Base-by-base conservation (phyloP, 148 eudicot genomes). In the Rhododendron henanense region DNA sequence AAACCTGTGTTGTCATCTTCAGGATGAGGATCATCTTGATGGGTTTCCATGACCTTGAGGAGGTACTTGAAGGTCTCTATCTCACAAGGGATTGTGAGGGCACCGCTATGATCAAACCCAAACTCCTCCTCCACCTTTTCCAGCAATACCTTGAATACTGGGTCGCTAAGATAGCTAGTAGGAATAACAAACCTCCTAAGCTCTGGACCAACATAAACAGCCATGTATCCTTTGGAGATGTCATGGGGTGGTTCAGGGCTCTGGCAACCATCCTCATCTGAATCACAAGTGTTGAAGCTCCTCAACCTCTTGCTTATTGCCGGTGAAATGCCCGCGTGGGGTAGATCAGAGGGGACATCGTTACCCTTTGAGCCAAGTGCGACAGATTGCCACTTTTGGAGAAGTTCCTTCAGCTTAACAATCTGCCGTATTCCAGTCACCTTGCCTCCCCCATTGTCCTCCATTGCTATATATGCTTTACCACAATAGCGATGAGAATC, bases 81-180 rank as follows among this genome's bases (percentile, higher is more conserved):
- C 90, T 96, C 96, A 47, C 99, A 96, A 0, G 98, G 99, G 85
- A 96, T 92, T 10, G 94, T 93, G 67, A 94, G 90, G 0, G 88
- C 98, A 33, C 96, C 98, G 76, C 86, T 85, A 71, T 96, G 98
- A 88, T 95, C 93, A 80, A 92, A 96, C 55, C 98, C 99, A 84
- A 86, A 96, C 91, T 96, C 98, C 86, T 96, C 99, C 90, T 94
- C 98, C 0, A 89, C 97, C 87, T 96, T 94, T 82, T 95, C 96
- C 65, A 96, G 87, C 88, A 96, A 88, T 55, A 93, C 90, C 86
- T 91, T 94, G 84, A 96, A 96, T 31, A 92, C 85, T 0, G 92
- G 90, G 57, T 94, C 92, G 71, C 93, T 89, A 47, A 96, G 94
- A 88, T 94, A 95, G 75, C 85, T 84, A 35, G 94, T 96, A 1